These are phyloP conservation scores for Penicillium cosmopolitanum DNA, from an alignment of 495 filamentous ascomycete species.

Conservation along the genomic window DNA sequence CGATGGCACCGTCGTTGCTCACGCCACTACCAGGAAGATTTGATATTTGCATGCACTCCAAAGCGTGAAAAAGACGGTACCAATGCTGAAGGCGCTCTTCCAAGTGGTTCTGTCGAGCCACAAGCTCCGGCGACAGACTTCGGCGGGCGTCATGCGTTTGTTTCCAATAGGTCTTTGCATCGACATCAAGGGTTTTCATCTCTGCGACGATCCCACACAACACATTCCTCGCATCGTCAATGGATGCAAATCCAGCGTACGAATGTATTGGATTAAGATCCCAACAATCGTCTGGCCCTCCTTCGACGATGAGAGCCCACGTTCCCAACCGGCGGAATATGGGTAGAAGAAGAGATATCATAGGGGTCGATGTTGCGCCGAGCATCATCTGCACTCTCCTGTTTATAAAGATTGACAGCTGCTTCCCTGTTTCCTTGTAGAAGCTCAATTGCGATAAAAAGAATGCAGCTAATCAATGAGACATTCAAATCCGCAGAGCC, in stretches of 20 bases:
- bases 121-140: neutral
- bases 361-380: neutral
- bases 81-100: slow-evolving; percentile 13
- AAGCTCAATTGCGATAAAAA: slow-evolving; percentile 60
- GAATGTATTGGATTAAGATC: neutral
- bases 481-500: slow-evolving; percentile 37
- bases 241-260: slow-evolving; percentile 1
- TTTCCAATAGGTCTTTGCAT: slow-evolving; percentile 15
- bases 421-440: slow-evolving; percentile 51
- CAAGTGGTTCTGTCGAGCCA: slow-evolving; percentile 8
- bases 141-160: slow-evolving; percentile 1
- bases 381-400: slow-evolving; percentile 34
- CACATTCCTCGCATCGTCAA: slow-evolving; percentile 23
- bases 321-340: slow-evolving; percentile 24
- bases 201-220: slow-evolving; percentile 21
- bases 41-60: neutral
- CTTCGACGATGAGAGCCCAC: slow-evolving; percentile 16
- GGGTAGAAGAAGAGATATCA: slow-evolving; percentile 14
- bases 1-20: slow-evolving; percentile 2
- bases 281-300: slow-evolving; percentile 3
- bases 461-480: slow-evolving; percentile 51
- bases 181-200: slow-evolving; percentile 21
- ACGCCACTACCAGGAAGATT: neutral
- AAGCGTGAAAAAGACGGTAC: slow-evolving; percentile 14
- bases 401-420: slow-evolving; percentile 45